Evolutionary conservation across 2,329 filamentous ascomycete genomes (phyloP), one percentile per base, ranked within the genome.

Genomic region (Hypocrella siamensis): DNA sequence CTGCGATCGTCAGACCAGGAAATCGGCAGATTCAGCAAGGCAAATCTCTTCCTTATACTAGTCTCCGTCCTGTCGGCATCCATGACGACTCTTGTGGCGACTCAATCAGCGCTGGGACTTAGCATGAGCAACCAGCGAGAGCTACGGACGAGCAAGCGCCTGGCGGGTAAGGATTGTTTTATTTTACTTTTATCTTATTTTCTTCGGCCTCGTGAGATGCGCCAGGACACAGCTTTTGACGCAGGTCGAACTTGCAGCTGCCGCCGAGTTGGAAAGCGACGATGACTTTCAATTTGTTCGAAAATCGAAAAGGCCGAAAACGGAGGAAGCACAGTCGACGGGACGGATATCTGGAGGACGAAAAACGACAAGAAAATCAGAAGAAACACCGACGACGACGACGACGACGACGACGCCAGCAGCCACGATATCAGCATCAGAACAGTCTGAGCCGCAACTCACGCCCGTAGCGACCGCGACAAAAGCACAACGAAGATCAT

Each of bases 281-380:
- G 80, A 79, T 44, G 81, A 81, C 39, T 86, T 86, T 44, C 63
- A 73, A 35, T 86, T 85, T 50, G 73, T 75, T 40, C 70, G 79
- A 42, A 74, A 67, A 38, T 62, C 75, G 9, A 80, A 80, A 47
- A 58, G 70, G 46, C 63, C 65, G 38, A 83, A 78, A 56, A 66
- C 68, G 27, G 63, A 64, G 35, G 58, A 65, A 35, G 51, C 57
- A 12, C 56, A 58, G 30, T 56, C 46, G 21, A 12, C 7, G 12
- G 12, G 12, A 12, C 7, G 21, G 21, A 12, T 12, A 12, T 7
- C 21, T 7, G 21, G 21, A 7, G 21, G 21, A 22, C 21, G 21
- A 15, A 17, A 17, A 25, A 17, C 27, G 14, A 25, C 15, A 25
- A 17, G 67, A 28, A 62, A 63, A 35, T 57, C 67, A 28, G 62